Conservation (phyloP, 75 land plant species). For the Chamaecyparis obtusa region DNA sequence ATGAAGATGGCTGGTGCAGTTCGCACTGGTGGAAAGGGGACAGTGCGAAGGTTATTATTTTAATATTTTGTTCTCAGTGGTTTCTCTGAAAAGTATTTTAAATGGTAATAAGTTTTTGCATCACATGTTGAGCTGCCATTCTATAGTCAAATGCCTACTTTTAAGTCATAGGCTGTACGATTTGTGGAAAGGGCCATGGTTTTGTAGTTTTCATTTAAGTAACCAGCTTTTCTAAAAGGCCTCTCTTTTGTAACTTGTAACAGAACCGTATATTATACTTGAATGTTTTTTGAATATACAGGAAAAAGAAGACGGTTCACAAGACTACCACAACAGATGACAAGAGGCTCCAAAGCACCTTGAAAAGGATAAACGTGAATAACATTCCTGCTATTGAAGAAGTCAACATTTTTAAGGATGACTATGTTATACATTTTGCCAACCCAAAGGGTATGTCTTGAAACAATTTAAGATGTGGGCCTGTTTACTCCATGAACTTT, state of each 20-base stretch:
- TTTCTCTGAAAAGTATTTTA: neutral
- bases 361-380: slow-evolving; percentile 83
- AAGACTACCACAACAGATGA: slow-evolving; percentile 89
- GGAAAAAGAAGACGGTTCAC: slow-evolving; percentile 92
- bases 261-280: neutral
- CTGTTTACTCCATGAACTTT: neutral
- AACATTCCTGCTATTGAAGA: slow-evolving; percentile 84
- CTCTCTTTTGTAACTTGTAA: neutral
- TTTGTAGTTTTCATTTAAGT: neutral
- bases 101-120: neutral
- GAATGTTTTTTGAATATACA: slow-evolving; percentile 13
- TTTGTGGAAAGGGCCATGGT: neutral
- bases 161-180: neutral
- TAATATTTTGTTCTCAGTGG: slow-evolving; percentile 4
- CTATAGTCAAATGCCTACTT: neutral
- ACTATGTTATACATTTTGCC: slow-evolving; percentile 69
- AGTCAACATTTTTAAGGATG: slow-evolving; percentile 92
- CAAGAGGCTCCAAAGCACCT: slow-evolving; percentile 79
- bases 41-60: slow-evolving; percentile 45
- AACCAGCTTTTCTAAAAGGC: neutral
- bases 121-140: neutral
- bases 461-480: neutral
- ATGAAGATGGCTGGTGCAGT: slow-evolving; percentile 79
- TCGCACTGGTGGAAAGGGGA: slow-evolving; percentile 72
- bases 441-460: slow-evolving; percentile 69